Evolutionary conservation across 331 rosid species (phyloP), one percentile per base, ranked within the genome.

Genomic region (Malus hybrid): DNA sequence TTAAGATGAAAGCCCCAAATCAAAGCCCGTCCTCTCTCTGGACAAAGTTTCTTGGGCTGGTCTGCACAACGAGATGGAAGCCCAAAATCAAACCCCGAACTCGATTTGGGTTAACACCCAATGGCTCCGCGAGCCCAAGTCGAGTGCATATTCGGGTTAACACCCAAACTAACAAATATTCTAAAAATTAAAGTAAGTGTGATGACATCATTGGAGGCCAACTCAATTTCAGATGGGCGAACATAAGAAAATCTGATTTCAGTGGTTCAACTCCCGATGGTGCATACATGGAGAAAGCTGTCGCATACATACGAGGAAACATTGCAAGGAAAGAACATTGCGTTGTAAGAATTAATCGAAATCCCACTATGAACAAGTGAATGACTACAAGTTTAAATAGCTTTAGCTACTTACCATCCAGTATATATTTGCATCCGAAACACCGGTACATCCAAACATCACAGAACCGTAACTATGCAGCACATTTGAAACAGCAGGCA

Each of bases 191-290:
- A 36, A 2, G 42, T 7, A 36, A 36, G 46, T 39, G 46, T 9
- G 46, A 39, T 39, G 46, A 39, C 44, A 39, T 9, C 44, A 39
- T 39, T 9, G 44, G 44, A 39, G 44, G 44, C 11, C 44, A 39
- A 39, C 12, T 39, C 85, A 94, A 94, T 87, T 94, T 91, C 91
- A 94, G 96, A 74, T 77, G 97, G 82, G 97, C 97, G 54, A 96
- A 94, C 75, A 94, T 94, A 96, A 90, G 98, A 85, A 93, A 94
- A 76, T 91, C 97, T 8, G 93, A 90, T 83, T 94, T 94, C 81
- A 91, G 97, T 19, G 97, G 97, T 80, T 91, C 93, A 64, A 94
- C 99, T 65, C 92, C 87, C 87, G 90, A 92, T 77, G 97, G 99
- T 57, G 96, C 97, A 31, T 92, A 88, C 81, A 89, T 90, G 55